phyloP scores from a whole-genome alignment of 1,284 basidiomycete species.

The Phellinidium pouzarii region DNA sequence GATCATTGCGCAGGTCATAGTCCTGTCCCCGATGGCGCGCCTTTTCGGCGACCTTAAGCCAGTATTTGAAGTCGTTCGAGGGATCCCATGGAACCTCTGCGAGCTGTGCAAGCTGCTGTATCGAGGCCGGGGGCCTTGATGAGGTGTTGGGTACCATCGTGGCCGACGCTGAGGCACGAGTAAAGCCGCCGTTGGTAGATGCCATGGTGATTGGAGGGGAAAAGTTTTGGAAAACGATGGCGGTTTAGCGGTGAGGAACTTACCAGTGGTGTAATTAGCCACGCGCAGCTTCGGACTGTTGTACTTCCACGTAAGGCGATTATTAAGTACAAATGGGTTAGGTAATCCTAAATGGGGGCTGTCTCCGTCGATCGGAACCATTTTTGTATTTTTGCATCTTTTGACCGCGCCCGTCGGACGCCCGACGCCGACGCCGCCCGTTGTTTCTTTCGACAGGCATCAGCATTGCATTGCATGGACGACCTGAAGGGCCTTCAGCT shows the following conservation, averaged over 20 bases:
- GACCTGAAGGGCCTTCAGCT: slow-evolving; percentile 20
- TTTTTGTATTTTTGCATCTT: background rate
- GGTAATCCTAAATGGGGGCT: too few species aligned
- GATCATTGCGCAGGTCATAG: slow-evolving; percentile 23
- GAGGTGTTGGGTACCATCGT: background rate
- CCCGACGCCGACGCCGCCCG: background rate
- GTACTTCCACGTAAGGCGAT: too few species aligned
- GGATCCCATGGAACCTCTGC: slow-evolving; percentile 30
- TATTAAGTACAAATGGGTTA: too few species aligned
- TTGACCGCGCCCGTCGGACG: background rate
- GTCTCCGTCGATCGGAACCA: background rate
- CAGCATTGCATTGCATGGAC: slow-evolving; percentile 4
- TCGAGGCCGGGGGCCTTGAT: slow-evolving; percentile 25
- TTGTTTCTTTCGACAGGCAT: background rate
- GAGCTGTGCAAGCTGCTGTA: slow-evolving; percentile 32
- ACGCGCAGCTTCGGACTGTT: background rate
- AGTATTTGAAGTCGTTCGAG: slow-evolving; percentile 30
- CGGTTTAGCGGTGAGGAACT: too few species aligned
- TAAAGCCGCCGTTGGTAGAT: background rate
- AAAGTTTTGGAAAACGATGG: background rate
- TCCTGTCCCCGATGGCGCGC: slow-evolving; percentile 14
- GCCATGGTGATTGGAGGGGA: slow-evolving; percentile 3
- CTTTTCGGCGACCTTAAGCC: slow-evolving; percentile 31
- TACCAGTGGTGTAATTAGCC: background rate
- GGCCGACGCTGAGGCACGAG: slow-evolving; percentile 1